These are phyloP conservation scores for Powellomyces hirtus DNA, from an alignment of 192 early-diverging fungal species.

Conservation along the genomic window DNA sequence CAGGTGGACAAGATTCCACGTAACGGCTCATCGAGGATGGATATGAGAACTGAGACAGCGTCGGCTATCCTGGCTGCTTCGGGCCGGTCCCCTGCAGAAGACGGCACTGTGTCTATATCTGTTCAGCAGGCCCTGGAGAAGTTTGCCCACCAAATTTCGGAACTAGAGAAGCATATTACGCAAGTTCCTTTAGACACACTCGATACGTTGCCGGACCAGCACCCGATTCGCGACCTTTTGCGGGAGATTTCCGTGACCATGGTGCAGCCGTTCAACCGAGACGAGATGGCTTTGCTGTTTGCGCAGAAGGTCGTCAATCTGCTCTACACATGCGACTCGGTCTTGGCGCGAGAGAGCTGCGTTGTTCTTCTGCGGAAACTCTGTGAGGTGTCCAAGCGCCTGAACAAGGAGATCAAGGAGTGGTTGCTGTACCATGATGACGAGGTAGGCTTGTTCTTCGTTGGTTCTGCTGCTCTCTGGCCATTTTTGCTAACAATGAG, in stretches of 20 bases:
- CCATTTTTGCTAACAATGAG: background rate
- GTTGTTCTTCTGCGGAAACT: conserved; percentile 78
- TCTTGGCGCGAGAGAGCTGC: conserved; percentile 77
- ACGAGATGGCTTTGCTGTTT: conserved; percentile 81
- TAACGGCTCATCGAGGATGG: background rate
- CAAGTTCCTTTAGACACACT: conserved; percentile 51
- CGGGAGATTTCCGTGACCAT: conserved; percentile 71
- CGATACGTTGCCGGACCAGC: conserved; percentile 70
- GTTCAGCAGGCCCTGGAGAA: conserved; percentile 7
- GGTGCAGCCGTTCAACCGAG: conserved; percentile 64
- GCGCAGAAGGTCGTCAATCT: conserved; percentile 85
- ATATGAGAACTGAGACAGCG: background rate
- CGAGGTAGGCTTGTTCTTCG: no score
- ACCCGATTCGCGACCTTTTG: conserved; percentile 72
- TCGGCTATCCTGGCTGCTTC: conserved; percentile 2
- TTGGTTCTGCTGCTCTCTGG: no score
- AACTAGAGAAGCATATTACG: conserved; percentile 77
- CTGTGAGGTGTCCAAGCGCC: conserved; percentile 78
- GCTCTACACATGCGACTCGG: conserved; percentile 76
- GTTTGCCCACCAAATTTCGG: conserved; percentile 42
- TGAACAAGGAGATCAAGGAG: conserved; percentile 78
- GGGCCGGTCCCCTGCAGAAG: conserved; percentile 19
- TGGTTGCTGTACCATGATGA: conserved; percentile 96
- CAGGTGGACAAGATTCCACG: background rate
- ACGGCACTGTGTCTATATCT: background rate